Base-by-base conservation (phyloP, 345 rosid genomes). In the Brassica carinata region DNA sequence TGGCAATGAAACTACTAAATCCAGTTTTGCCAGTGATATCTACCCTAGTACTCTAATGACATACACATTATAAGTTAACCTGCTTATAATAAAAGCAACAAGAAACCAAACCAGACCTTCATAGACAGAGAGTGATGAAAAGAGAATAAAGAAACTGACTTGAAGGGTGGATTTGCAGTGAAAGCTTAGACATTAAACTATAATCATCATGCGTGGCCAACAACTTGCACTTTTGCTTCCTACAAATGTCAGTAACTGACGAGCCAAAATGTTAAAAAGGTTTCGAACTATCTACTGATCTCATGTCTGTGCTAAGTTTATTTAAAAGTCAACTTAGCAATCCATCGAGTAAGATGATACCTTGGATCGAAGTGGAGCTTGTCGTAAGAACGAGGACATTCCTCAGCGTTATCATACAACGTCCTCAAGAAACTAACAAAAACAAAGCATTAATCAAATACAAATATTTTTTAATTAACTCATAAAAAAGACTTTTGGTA, bases 331-430 rank as follows among this genome's bases (percentile, higher is more conserved):
- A 71, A 55, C 72, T 64, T 78, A 64, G 26, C 67, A 78, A 34
- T 43, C 43, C 13, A 19, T 40, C 23, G 26, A 51, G n/a, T 2
- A 19, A 14, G 33, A 51, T 65, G 59, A 51, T 79, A 95, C 99
- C 98, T 88, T 23, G 99, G 99, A 87, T 95, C 88, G 83, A 95
- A 95, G 8, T 87, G 93, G 77, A 95, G 85, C 81, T 87, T 93
- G 74, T 95, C 99, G 77, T 95, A 95, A 43, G 98, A 95, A 18
- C 94, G 94, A 33, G 99, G 99, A 72, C 99, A 95, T 79, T 95
- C 98, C 61, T 86, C 78, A 74, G 86, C 79, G 71, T 13, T 87
- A 33, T 89, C 74, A 81, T 93, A 95, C 83, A 93, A 77, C 84
- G 88, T 95, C 79, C 82, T 95, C 88, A 95, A 81, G 81, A 95